Evolutionary conservation across 345 rosid species (phyloP).

Genomic region (Draba incana): DNA sequence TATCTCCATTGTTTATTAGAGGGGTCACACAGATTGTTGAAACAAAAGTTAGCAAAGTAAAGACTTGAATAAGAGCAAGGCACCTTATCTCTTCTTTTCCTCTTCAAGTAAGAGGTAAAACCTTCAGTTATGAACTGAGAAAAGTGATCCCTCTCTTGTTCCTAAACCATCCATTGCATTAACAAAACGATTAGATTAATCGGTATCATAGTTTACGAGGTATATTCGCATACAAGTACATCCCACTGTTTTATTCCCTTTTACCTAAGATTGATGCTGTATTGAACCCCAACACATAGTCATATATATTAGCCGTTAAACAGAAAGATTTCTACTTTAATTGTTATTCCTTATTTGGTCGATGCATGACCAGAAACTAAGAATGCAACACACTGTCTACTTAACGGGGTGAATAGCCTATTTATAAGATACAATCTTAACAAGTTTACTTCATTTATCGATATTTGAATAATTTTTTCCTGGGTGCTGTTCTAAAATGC

Average conservation of each 20-base stretch:
- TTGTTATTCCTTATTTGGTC: not conserved
- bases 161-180: slow-evolving; percentile 51
- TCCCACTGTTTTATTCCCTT: not conserved
- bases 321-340: not conserved
- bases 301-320: slow-evolving; percentile 1
- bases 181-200: not conserved
- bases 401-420: not conserved
- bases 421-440: slow-evolving; percentile 2
- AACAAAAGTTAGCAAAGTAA: not conserved
- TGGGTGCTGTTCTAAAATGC: not conserved
- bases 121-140: slow-evolving; percentile 97
- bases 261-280: not conserved
- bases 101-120: slow-evolving; percentile 85
- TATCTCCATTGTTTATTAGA: slow-evolving; percentile 35
- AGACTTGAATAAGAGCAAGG: slow-evolving; percentile 10
- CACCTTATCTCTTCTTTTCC: slow-evolving; percentile 99
- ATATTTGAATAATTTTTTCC: slow-evolving; percentile 1
- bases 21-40: slow-evolving; percentile 9
- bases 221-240: not conserved
- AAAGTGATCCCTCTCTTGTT: slow-evolving; percentile 95
- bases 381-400: slow-evolving; percentile 5
- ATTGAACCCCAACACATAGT: not conserved
- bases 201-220: not conserved
- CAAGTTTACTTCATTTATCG: not conserved
- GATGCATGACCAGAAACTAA: not conserved